Evolutionary conservation across 176 grass and related monocot species (phyloP), one percentile per base, ranked within the genome.

Genomic region (Hsuehochloa calcarea): DNA sequence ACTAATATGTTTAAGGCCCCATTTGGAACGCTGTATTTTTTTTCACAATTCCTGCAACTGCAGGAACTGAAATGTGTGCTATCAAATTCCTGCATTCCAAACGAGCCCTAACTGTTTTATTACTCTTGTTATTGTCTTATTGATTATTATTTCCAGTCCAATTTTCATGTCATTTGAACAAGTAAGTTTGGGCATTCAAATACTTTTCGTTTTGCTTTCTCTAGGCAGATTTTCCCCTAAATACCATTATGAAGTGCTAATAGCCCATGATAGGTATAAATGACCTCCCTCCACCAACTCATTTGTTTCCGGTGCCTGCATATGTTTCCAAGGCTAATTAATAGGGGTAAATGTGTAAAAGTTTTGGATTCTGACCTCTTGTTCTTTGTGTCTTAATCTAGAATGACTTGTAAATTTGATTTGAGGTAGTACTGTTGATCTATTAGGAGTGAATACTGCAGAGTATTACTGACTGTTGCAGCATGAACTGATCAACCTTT

Each of bases 161-260:
- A 9, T 72, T 34, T 82, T 9, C 37, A 50, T 61, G 37, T 72
- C 40, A 22, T 70, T 65, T 78, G 25, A 45, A 25, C 9, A 65
- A 35, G 25, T 66, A 61, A 79, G 19, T 39, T 74, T 80, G 50
- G 8, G 8, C 27, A 15, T 79, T 80, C 10, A 20, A 40, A 61
- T 46, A 35, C 44, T 44, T 68, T 41, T 81, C 1, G 5, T 56
- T 84, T 55, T 87, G 23, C 19, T 75, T 37, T 81, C 22, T 75
- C 25, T 87, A 40, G 20, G 17, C 26, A 49, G 10, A 20, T 47
- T 83, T 29, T 17, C 22, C 1, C 1, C 19, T 49, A 49, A 67
- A 39, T 14, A 8, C 23, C 11, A 10, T 41, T 72, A 45, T 72
- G 69, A 15, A 45, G 13, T 49, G 6, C 69, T 72, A 47, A 47